These are phyloP conservation scores for Tympanopsis confertula DNA, from an alignment of 2,329 filamentous ascomycete genomes.

Conservation along the genomic window DNA sequence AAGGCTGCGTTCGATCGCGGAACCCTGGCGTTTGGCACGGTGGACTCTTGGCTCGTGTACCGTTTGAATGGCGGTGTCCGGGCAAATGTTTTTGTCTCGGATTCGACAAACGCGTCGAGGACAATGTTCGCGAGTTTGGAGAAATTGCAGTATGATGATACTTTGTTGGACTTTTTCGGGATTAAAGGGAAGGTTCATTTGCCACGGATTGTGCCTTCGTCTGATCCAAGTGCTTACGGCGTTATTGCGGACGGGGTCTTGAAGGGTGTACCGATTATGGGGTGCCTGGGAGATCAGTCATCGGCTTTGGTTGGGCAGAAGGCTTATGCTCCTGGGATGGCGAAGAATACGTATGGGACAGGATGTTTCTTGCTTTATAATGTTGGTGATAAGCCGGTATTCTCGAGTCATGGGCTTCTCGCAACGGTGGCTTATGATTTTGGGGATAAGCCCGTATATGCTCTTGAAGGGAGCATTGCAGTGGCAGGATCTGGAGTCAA, in stretches of 20 bases:
- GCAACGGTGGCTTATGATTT: slow-evolving; percentile 72
- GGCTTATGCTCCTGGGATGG: slow-evolving; percentile 62
- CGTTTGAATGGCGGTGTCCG: slow-evolving; percentile 63
- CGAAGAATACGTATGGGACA: slow-evolving; percentile 80
- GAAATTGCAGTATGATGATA: slow-evolving; percentile 63
- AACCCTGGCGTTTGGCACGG: slow-evolving; percentile 64
- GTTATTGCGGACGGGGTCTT: slow-evolving; percentile 46
- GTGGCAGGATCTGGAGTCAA: slow-evolving; percentile 69
- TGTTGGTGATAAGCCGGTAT: slow-evolving; percentile 66
- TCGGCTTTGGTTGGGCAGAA: slow-evolving; percentile 71
- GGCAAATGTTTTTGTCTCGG: slow-evolving; percentile 60
- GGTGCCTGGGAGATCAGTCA: slow-evolving; percentile 72
- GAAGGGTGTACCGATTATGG: slow-evolving; percentile 59
- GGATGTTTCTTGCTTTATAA: slow-evolving; percentile 80
- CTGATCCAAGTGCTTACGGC: slow-evolving; percentile 60
- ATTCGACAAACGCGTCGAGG: slow-evolving; percentile 70
- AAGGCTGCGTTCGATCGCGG: slow-evolving; percentile 62
- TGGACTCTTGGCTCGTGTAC: slow-evolving; percentile 72
- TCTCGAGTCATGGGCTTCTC: slow-evolving; percentile 66
- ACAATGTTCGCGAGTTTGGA: slow-evolving; percentile 83
- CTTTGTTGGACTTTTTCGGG: slow-evolving; percentile 64
- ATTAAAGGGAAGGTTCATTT: slow-evolving; percentile 61
- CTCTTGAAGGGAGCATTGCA: slow-evolving; percentile 66
- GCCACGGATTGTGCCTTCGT: slow-evolving; percentile 68
- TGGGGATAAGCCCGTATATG: slow-evolving; percentile 59